Conservation (phyloP, 306 rosid genomes). For the Cucurbita maxima region DNA sequence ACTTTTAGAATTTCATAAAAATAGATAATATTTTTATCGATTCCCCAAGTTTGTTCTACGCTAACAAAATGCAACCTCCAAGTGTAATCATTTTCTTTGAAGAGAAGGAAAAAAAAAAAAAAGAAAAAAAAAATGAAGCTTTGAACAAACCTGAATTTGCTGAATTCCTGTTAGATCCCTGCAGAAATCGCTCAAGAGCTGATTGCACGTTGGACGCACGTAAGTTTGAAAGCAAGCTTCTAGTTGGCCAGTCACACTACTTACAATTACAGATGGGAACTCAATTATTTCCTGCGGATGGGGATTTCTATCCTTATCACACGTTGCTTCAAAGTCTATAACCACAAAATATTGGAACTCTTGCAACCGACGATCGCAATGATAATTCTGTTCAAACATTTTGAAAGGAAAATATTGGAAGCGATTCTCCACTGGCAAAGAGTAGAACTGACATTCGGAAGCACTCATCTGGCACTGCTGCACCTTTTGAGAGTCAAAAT, state of each 20-base stretch:
- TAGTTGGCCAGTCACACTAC: constrained; percentile 75
- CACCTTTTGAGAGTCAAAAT: constrained; percentile 52
- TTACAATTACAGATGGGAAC: constrained; percentile 93
- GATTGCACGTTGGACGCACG: constrained; percentile 84
- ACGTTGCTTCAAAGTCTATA: constrained; percentile 93
- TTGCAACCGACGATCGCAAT: constrained; percentile 48
- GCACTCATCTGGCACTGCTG: constrained; percentile 62
- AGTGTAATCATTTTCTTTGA: background rate
- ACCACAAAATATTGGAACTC: constrained; percentile 94
- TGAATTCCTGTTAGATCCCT: constrained; percentile 88
- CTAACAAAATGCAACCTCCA: background rate
- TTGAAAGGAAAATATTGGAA: constrained; percentile 47
- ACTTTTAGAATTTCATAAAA: no score
- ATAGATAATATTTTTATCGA: no score
- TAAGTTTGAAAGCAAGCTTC: constrained; percentile 91
- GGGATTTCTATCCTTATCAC: constrained; percentile 74
- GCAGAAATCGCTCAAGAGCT: constrained; percentile 70
- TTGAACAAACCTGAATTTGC: constrained; percentile 74
- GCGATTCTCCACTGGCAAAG: constrained; percentile 42
- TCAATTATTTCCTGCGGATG: constrained; percentile 92
- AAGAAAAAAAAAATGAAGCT: constrained; percentile 6
- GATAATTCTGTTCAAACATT: constrained; percentile 51
- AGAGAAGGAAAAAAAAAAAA: background rate
- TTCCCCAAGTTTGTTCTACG: background rate
- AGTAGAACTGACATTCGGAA: constrained; percentile 51